Evolutionary conservation across 2,329 filamentous ascomycete species (phyloP), one percentile per base, ranked within the genome.

Genomic region (Penicillium sp.): DNA sequence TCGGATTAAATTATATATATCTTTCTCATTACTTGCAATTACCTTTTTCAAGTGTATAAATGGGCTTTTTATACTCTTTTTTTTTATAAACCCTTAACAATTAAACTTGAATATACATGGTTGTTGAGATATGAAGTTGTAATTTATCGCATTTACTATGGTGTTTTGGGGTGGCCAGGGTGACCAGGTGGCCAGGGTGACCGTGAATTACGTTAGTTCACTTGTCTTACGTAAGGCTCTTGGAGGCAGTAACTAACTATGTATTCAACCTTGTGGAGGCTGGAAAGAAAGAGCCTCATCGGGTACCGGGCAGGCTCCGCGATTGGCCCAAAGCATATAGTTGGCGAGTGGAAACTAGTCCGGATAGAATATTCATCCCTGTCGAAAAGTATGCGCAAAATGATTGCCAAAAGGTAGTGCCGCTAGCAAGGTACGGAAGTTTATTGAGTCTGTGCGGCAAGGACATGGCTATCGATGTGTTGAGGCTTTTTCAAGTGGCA

Each of bases 211-310:
- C 24, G 24, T 24, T 24, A 24, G 19, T 22, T 22, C 19, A 24
- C 3, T 24, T 41, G n/a, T n/a, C n/a, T n/a, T n/a, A n/a, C n/a
- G n/a, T n/a, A n/a, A n/a, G n/a, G 22, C 41, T 44, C 55, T 52
- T 19, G 19, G 52, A 52, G 33, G 31, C 53, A 37, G 41, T 41
- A 6, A 27, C 5, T 27, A 6, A 3, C 5, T 27, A 27, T 27
- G 24, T 27, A 27, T 27, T 6, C 6, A 27, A 27, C 24, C 24
- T 27, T 27, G 24, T 27, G 40, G 5, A 27, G 24, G n/a, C 27
- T 44, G 22, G 22, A 16, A 16, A 27, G 31, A 43, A 56, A 56
- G 57, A 59, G 57, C 47, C 57, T 59, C 57, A 56, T 51, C 11
- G 9, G 27, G 39, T 55, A 14, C 27, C 13, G 19, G 49, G n/a